phyloP scores from a whole-genome alignment of 106 monocot species.

The Dioscorea dumetorum region DNA sequence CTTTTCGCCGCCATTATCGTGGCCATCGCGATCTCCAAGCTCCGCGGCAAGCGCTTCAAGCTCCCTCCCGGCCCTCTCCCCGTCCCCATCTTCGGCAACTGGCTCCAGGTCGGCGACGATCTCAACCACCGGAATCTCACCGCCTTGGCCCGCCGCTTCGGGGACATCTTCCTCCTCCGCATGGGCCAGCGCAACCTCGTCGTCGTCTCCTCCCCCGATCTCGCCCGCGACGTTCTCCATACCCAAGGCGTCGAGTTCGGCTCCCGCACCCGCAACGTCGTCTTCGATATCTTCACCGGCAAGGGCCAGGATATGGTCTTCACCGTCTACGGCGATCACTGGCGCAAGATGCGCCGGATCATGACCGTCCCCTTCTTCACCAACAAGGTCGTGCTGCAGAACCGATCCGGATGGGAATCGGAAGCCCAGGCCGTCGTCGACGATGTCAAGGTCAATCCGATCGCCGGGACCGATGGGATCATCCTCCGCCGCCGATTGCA shows the following conservation, averaged over 20 bases:
- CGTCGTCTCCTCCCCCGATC: constrained; percentile 40
- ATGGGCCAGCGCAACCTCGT: constrained; percentile 49
- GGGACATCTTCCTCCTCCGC: constrained; percentile 41
- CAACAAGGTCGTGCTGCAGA: constrained; percentile 60
- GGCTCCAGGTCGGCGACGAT: constrained; percentile 59
- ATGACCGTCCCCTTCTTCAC: constrained; percentile 66
- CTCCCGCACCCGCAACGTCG: constrained; percentile 50
- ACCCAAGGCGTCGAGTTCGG: constrained; percentile 62
- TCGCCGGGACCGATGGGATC: constrained; percentile 25
- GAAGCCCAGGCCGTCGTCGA: constrained; percentile 42
- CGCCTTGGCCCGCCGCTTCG: constrained; percentile 28
- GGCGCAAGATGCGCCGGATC: constrained; percentile 65
- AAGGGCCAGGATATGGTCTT: constrained; percentile 68
- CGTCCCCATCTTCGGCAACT: constrained; percentile 50
- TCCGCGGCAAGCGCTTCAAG: constrained; percentile 12
- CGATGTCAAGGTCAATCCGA: constrained; percentile 18
- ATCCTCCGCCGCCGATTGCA: constrained; percentile 38
- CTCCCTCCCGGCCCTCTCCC: constrained; percentile 47
- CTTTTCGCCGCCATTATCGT: too few relatives aligned
- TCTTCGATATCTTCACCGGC: constrained; percentile 56
- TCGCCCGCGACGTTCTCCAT: constrained; percentile 53
- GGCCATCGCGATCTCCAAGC: constrained; percentile 19
- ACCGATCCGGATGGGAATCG: constrained; percentile 36
- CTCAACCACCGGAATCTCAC: constrained; percentile 48
- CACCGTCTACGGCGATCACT: constrained; percentile 62